These are phyloP conservation scores for Gossypium mustelinum DNA, from an alignment of 345 rosid species.

Conservation along the genomic window DNA sequence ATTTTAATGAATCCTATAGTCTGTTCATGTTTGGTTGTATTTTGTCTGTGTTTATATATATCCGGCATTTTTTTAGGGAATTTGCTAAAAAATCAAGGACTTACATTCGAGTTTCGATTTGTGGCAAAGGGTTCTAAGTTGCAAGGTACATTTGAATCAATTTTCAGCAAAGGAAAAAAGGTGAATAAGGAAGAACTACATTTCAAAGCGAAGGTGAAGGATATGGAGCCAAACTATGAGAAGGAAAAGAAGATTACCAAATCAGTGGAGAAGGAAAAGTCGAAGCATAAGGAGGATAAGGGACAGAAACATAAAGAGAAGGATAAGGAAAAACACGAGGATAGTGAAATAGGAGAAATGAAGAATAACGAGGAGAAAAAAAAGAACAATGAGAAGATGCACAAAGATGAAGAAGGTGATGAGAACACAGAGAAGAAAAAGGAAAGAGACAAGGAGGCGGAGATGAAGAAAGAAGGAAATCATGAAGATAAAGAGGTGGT, in stretches of 20 bases:
- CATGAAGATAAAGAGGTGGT: too few species aligned
- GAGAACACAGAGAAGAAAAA: too few species aligned
- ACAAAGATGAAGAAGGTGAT: neutral
- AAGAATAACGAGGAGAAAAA: neutral
- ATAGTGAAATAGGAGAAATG: neutral
- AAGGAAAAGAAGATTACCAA: neutral
- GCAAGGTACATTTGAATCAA: constrained; percentile 30
- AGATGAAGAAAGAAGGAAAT: too few species aligned
- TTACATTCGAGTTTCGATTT: constrained; percentile 20
- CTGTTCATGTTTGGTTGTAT: neutral
- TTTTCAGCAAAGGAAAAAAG: constrained; percentile 29
- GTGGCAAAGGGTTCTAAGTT: constrained; percentile 12
- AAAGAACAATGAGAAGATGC: neutral
- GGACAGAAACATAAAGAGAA: constrained; percentile 20
- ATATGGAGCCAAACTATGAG: constrained; percentile 21
- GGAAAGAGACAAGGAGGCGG: too few species aligned
- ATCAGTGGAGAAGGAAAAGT: constrained; percentile 47
- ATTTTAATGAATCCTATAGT: neutral
- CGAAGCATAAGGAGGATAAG: constrained; percentile 14
- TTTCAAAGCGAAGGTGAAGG: constrained; percentile 47
- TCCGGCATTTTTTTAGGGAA: constrained; percentile 16
- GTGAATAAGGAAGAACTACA: constrained; percentile 56
- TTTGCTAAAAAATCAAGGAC: constrained; percentile 13
- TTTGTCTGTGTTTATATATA: neutral
- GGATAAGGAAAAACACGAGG: constrained; percentile 15